phyloP scores from a whole-genome alignment of 352 stramenopile species.

The Globisporangium polare region DNA sequence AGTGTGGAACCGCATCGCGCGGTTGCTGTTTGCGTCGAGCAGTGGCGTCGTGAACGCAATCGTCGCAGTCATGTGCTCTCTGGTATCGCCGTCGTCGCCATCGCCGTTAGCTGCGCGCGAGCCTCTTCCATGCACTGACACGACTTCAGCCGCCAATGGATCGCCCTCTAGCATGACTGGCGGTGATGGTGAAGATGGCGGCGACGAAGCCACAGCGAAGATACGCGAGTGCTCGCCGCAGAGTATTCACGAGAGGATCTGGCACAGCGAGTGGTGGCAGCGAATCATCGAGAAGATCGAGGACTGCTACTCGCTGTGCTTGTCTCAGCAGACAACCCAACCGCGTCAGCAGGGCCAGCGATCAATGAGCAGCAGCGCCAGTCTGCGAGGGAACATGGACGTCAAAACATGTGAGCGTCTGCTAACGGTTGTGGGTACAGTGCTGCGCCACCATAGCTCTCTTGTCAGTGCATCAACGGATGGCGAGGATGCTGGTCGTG shows the following conservation, averaged over 20 bases:
- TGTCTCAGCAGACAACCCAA: not conserved
- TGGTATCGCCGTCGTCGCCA: not conserved
- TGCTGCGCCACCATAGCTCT: not conserved
- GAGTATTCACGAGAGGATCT: slow-evolving; percentile 2
- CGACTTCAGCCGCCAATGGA: not conserved
- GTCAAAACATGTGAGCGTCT: not conserved
- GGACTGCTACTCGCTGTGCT: slow-evolving; percentile 1
- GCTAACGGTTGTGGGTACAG: not conserved
- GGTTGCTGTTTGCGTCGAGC: slow-evolving; percentile 3
- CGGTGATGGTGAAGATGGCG: not conserved
- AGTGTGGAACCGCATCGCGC: slow-evolving; percentile 5
- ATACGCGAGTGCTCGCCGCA: not conserved
- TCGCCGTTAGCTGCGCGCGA: not conserved
- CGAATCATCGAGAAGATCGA: slow-evolving; percentile 1
- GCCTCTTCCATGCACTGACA: not conserved
- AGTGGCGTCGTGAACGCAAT: not conserved
- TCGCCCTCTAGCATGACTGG: not conserved
- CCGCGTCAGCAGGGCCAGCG: not conserved
- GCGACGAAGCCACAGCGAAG: no score
- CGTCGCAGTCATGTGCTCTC: not conserved
- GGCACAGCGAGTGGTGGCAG: slow-evolving; percentile 3
- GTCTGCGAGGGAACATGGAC: not conserved
- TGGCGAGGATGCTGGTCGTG: not conserved
- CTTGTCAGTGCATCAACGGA: no score
- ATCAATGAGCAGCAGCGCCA: not conserved